phyloP scores from a whole-genome alignment of 306 rosid species.

The Comarum palustre region DNA sequence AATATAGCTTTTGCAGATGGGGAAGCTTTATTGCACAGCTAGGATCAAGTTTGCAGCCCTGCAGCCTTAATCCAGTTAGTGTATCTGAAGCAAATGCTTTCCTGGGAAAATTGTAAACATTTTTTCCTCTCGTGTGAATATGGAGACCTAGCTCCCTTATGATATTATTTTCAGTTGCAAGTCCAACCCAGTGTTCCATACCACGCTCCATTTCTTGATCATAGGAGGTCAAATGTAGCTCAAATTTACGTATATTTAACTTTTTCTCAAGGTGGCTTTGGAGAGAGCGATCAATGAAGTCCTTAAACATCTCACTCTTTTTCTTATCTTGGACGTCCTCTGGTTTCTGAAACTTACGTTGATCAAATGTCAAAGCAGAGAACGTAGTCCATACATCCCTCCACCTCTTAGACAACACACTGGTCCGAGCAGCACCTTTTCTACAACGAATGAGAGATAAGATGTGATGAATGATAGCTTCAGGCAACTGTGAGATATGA shows the following conservation, averaged over 20 bases:
- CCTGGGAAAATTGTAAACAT: neutral
- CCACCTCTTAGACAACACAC: conserved; percentile 57
- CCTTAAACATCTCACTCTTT: conserved; percentile 1
- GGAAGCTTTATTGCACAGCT: conserved; percentile 8
- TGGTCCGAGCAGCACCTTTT: conserved; percentile 45
- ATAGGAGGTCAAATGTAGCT: conserved; percentile 14
- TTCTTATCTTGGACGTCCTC: neutral
- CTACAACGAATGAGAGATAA: conserved; percentile 34
- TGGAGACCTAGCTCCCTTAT: conserved; percentile 10
- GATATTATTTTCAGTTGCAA: conserved; percentile 16
- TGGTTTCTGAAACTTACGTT: conserved; percentile 14
- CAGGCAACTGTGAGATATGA: conserved; percentile 36
- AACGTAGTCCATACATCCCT: conserved; percentile 45
- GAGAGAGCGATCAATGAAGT: conserved; percentile 13
- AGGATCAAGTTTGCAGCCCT: conserved; percentile 9
- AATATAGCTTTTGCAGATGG: conserved; percentile 11
- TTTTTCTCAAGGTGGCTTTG: conserved; percentile 4
- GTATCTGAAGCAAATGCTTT: neutral
- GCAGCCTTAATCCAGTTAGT: conserved; percentile 10
- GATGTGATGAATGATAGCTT: conserved; percentile 44
- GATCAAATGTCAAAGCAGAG: conserved; percentile 42
- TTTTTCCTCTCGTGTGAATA: neutral
- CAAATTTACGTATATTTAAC: conserved; percentile 1
- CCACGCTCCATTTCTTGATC: neutral
- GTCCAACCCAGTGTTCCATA: conserved; percentile 15